Base-by-base conservation (phyloP, 257 asterid species). In the Solanum ossicruentum region DNA sequence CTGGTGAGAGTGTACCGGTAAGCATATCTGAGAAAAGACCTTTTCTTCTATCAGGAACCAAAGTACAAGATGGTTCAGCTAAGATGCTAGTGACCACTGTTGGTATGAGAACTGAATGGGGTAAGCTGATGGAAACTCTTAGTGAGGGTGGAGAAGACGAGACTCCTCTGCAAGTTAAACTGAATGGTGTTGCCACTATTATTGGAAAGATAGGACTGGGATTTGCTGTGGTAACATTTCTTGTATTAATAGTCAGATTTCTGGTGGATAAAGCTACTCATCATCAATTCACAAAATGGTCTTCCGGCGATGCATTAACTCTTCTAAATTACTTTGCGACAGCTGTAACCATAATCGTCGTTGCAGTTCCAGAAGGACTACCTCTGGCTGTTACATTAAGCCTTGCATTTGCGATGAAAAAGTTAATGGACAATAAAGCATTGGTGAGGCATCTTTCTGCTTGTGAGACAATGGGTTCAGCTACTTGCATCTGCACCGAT, bases 61-160 rank as follows among this genome's bases (percentile, higher is more conserved):
- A 94, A 89, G 99, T 97, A 83, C 99, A 94, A 87, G 94, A 95
- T 83, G 99, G 99, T 41, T 92, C 95, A 7, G 98, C 90, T 85
- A 97, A 91, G 88, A 97, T 97, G 99, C 87, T 97, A 84, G 98
- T 97, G 81, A 94, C 97, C 45, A 94, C 99, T 45, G 99, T 97
- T 88, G 99, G 99, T 60, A 97, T 97, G 99, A 93, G 98, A 89
- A 95, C 99, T 58, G 99, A 97, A 90, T 95, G 99, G 99, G 99
- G 98, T 73, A 97, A 97, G 89, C 84, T 97, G 89, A 93, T 95
- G 99, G 98, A 95, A 87, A 97, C 98, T 81, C 86, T 97, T 41
- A 93, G 95, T 23, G 98, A 94, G 83, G 97, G 98, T 4, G 99
- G 99, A 84, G 99, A 97, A 88, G 99, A 95, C 23, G 99, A 97